Percentiles rank a stretch among this genome's conserved stretches.
These are phyloP conservation scores for Berkeleyomyces basicola DNA, from an alignment of 2,329 filamentous ascomycete species.

Conservation along the genomic window DNA sequence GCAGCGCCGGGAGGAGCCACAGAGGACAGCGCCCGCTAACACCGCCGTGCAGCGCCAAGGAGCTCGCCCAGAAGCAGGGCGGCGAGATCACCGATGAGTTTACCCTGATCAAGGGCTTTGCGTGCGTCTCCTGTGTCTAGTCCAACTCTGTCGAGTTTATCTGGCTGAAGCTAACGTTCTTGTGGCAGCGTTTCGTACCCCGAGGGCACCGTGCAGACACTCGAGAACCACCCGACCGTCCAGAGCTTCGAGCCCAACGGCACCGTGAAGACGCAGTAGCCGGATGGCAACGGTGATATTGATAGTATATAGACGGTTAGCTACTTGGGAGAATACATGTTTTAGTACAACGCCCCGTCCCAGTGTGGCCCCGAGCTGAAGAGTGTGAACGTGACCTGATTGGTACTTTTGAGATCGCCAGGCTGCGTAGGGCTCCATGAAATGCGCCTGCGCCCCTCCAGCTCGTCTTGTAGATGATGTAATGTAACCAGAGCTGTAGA, in stretches of 20 bases:
- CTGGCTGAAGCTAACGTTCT: neutral
- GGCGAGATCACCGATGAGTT: slow-evolving; percentile 76
- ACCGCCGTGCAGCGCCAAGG: slow-evolving; percentile 46
- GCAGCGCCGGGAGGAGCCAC: too few relatives aligned
- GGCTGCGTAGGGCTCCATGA: too few relatives aligned
- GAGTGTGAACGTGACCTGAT: too few relatives aligned
- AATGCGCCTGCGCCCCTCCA: too few relatives aligned
- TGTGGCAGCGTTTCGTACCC: slow-evolving; percentile 42
- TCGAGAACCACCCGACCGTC: slow-evolving; percentile 55
- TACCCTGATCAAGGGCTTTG: slow-evolving; percentile 78
- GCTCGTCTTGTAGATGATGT: too few relatives aligned
- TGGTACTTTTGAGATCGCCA: too few relatives aligned
- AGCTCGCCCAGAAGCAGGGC: slow-evolving; percentile 56
- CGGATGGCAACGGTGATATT: too few relatives aligned
- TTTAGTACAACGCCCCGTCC: too few relatives aligned
- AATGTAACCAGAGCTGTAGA: too few relatives aligned
- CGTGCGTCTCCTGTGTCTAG: slow-evolving; percentile 42
- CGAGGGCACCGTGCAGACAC: slow-evolving; percentile 39
- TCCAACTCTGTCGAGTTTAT: neutral
- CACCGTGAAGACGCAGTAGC: slow-evolving; percentile 15
- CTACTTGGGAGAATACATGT: too few relatives aligned
- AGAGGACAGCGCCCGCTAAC: neutral
- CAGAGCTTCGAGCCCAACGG: slow-evolving; percentile 58
- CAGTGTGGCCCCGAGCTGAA: too few relatives aligned
- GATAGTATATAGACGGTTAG: too few relatives aligned